Conservation (phyloP, 2,329 filamentous ascomycete species). For the Alternaria triticimaculans region DNA sequence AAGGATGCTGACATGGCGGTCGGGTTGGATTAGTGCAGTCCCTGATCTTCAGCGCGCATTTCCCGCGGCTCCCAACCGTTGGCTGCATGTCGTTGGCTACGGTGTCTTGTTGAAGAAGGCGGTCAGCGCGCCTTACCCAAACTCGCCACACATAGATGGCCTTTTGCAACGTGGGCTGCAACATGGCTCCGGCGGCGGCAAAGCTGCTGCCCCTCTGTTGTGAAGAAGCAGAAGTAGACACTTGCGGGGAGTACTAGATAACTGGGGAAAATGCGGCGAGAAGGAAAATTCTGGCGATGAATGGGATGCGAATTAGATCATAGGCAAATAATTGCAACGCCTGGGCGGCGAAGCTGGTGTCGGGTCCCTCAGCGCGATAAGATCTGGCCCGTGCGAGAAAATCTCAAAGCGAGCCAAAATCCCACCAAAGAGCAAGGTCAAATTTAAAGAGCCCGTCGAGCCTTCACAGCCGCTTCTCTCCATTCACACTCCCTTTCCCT, state of each 20-base stretch:
- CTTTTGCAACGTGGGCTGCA: constrained; percentile 26
- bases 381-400: constrained; percentile 15
- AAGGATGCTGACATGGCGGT: neutral
- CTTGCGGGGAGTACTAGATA: neutral
- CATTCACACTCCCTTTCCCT: constrained; percentile 37
- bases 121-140: constrained; percentile 31
- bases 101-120: constrained; percentile 22
- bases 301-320: constrained; percentile 7
- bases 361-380: constrained; percentile 4
- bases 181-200: constrained; percentile 10
- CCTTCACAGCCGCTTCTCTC: constrained; percentile 17
- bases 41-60: constrained; percentile 24
- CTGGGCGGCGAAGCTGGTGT: neutral
- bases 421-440: constrained; percentile 16
- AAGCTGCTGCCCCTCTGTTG: neutral
- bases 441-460: constrained; percentile 30
- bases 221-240: neutral
- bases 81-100: constrained; percentile 15
- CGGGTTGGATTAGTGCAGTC: constrained; percentile 8
- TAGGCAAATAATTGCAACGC: constrained; percentile 5
- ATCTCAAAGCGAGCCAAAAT: constrained; percentile 23
- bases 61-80: constrained; percentile 17
- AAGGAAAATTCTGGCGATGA: constrained; percentile 16
- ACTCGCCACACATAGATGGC: constrained; percentile 32
- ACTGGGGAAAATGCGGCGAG: constrained; percentile 20